Evolutionary conservation across 139 green algal species (phyloP).

Genomic region (Chlorella sorokiniana): DNA sequence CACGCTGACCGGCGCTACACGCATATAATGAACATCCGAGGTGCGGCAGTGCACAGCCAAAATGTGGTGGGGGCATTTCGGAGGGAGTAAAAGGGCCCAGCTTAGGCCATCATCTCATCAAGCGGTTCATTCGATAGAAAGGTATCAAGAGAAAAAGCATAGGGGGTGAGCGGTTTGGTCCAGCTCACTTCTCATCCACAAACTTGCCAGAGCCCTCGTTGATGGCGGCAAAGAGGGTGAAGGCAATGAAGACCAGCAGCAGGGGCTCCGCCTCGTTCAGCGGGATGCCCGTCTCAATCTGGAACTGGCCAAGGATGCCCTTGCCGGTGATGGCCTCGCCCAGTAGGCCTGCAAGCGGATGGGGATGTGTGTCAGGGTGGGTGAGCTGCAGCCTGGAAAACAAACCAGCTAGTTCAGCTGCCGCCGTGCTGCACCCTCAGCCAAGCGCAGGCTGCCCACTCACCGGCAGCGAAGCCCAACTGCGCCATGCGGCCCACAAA

Average conservation of each 20-base stretch:
- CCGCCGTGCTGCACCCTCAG: no score
- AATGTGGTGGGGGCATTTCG: no score
- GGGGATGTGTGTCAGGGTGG: no score
- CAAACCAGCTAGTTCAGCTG: no score
- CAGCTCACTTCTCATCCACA: conserved; percentile 30
- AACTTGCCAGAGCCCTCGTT: conserved; percentile 63
- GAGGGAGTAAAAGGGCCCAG: no score
- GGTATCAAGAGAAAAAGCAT: neutral
- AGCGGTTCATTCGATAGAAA: no score
- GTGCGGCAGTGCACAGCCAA: no score
- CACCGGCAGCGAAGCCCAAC: conserved; percentile 83
- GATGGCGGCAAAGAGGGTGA: conserved; percentile 63
- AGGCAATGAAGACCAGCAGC: conserved; percentile 68
- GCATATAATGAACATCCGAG: no score
- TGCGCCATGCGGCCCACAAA: conserved; percentile 84
- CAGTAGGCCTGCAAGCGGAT: conserved; percentile 68
- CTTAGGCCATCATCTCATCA: no score
- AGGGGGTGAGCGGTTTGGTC: neutral
- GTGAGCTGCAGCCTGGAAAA: no score
- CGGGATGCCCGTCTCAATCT: conserved; percentile 65
- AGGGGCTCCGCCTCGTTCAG: conserved; percentile 70
- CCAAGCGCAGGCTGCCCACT: no score
- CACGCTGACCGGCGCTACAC: no score
- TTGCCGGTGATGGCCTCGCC: conserved; percentile 79
- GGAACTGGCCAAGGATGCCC: conserved; percentile 74